phyloP scores from a whole-genome alignment of 306 rosid genomes.

The Pterocarpus macrocarpus region DNA sequence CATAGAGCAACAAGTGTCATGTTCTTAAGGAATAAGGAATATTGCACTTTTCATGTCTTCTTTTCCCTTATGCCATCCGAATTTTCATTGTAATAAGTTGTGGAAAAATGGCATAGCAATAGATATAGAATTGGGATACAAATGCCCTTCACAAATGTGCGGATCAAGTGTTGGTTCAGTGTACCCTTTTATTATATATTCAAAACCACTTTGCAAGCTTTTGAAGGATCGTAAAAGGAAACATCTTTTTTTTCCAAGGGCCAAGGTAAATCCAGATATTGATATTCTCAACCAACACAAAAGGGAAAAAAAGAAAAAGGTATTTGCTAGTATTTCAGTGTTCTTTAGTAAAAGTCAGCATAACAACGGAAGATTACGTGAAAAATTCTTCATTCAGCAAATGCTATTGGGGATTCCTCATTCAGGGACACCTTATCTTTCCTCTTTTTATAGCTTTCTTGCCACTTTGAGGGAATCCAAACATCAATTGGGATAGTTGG shows the following conservation, averaged over 20 bases:
- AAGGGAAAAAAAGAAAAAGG: slow-evolving; percentile 15
- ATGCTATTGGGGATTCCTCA: slow-evolving; percentile 44
- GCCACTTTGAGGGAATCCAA: slow-evolving; percentile 50
- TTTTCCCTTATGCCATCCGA: neutral
- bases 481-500: slow-evolving; percentile 37
- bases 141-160: slow-evolving; percentile 21
- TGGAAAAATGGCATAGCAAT: neutral
- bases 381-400: slow-evolving; percentile 35
- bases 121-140: neutral
- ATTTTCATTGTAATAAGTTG: neutral
- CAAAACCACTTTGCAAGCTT: slow-evolving; percentile 46
- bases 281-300: slow-evolving; percentile 47
- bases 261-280: slow-evolving; percentile 28
- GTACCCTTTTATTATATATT: slow-evolving; percentile 4
- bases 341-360: slow-evolving; percentile 42
- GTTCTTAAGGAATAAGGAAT: neutral
- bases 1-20: neutral
- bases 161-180: slow-evolving; percentile 38
- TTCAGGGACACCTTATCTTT: slow-evolving; percentile 43
- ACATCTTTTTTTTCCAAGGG: neutral
- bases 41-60: neutral
- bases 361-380: neutral
- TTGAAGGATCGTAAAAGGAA: slow-evolving; percentile 45
- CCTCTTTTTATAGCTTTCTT: slow-evolving; percentile 34
- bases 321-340: slow-evolving; percentile 21